Percentiles rank a stretch among this genome's conserved stretches.
phyloP scores from a whole-genome alignment of 2,329 filamentous ascomycete species.

The Diaporthe ilicicola region DNA sequence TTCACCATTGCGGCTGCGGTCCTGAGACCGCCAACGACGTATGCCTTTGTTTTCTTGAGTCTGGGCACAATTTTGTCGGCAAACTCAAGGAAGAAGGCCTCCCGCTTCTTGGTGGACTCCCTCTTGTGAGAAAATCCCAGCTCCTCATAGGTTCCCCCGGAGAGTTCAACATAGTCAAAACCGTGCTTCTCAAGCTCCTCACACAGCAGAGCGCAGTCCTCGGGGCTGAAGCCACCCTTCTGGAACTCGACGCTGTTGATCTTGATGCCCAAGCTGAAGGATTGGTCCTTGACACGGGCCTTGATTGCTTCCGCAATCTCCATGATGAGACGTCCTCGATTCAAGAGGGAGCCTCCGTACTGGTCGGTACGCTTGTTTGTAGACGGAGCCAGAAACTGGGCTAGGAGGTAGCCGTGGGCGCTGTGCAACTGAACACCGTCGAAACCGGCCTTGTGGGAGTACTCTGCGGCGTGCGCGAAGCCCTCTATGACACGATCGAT shows the following conservation, averaged over 20 bases:
- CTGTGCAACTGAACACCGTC: constrained; percentile 56
- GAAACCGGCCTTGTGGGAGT: constrained; percentile 64
- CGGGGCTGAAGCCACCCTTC: constrained; percentile 57
- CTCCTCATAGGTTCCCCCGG: constrained; percentile 66
- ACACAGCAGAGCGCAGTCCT: constrained; percentile 59
- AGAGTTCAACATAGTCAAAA: constrained; percentile 67
- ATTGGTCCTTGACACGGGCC: constrained; percentile 39
- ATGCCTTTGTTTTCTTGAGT: constrained; percentile 58
- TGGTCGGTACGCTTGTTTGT: constrained; percentile 47
- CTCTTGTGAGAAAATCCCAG: constrained; percentile 59
- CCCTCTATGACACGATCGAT: constrained; percentile 61
- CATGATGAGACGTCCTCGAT: constrained; percentile 55
- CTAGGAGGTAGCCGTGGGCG: constrained; percentile 58
- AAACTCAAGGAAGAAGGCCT: constrained; percentile 67
- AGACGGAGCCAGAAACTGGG: constrained; percentile 49
- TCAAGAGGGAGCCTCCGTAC: constrained; percentile 53
- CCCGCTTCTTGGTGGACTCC: constrained; percentile 62
- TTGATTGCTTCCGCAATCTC: constrained; percentile 53
- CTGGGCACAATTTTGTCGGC: constrained; percentile 56
- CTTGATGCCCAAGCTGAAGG: constrained; percentile 63
- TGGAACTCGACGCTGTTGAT: constrained; percentile 67
- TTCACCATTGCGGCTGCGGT: constrained; percentile 62
- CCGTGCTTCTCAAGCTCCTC: constrained; percentile 55
- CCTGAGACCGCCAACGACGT: constrained; percentile 63
- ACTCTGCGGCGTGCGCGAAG: constrained; percentile 66